A percentile compares a stretch with the other conserved stretches of the same genome.
These are phyloP conservation scores for Hypoxylon fragiforme DNA, from an alignment of 495 filamentous ascomycete genomes.

Conservation along the genomic window DNA sequence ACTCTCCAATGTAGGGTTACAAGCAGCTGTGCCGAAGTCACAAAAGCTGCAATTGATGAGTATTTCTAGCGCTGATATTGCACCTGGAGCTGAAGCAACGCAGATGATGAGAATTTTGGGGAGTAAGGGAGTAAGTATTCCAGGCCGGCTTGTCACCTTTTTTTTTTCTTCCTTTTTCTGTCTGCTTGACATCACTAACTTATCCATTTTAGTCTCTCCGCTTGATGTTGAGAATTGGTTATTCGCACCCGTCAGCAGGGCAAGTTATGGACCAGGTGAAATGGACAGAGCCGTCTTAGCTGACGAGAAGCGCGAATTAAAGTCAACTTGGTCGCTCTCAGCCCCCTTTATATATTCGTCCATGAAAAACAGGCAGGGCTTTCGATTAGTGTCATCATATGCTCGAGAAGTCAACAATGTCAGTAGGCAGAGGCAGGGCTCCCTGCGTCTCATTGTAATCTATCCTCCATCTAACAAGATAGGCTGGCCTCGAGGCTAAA, in stretches of 20 bases:
- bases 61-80: conserved; percentile 78
- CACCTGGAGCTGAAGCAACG: conserved; percentile 76
- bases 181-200: conserved; percentile 35
- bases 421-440: neutral
- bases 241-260: conserved; percentile 66
- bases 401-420: neutral
- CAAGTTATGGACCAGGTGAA: conserved; percentile 89
- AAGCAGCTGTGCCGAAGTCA: conserved; percentile 94
- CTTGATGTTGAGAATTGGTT: conserved; percentile 82
- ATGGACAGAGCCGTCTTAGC: conserved; percentile 78
- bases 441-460: neutral
- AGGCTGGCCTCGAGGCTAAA: neutral
- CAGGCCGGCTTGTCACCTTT: no score
- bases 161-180: no score
- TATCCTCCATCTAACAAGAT: neutral
- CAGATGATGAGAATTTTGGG: conserved; percentile 84
- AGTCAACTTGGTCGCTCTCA: conserved; percentile 5
- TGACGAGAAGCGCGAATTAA: conserved; percentile 20
- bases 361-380: conserved; percentile 3
- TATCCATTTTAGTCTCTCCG: conserved; percentile 57
- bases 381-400: neutral
- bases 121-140: conserved; percentile 79
- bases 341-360: neutral
- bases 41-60: conserved; percentile 89
- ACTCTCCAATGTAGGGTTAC: conserved; percentile 75